Base-by-base conservation (phyloP, 2,329 filamentous ascomycete species). In the Aspergillus pseudonomiae region DNA sequence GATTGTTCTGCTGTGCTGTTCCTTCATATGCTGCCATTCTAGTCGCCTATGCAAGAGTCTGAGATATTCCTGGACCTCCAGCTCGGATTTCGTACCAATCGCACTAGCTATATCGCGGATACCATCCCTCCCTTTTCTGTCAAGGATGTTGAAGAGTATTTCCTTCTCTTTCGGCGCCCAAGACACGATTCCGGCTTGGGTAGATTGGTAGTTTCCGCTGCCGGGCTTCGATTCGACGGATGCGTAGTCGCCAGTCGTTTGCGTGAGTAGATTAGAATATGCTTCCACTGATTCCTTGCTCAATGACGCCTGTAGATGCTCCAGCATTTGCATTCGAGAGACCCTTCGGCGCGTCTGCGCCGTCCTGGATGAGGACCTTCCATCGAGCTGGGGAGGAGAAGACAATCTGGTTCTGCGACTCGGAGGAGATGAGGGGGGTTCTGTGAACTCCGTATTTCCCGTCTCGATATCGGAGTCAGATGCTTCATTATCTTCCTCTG, bases 151-250 rank as follows among this genome's bases (percentile, higher is more conserved):
- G 74, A 92, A 96, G 63, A 97, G 86, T 0, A 81, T 69, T 1
- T 84, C 80, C 73, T 96, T 96, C 72, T 97, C 94, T 1, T 79
- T 70, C 0, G 84, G 65, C 0, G 86, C 88, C 94, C 94, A 98
- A 12, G 78, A 68, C 0, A 89, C 88, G 30, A 87, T 82, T 26
- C 93, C 93, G 57, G 93, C 79, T 70, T 93, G 91, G 2, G 85
- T 84, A 41, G 79, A 57, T 55, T 75, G 63, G 55, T 62, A 83
- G 2, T 69, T 60, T n/a, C 68, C 63, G 10, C 66, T 61, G 34
- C 50, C 58, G 24, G 64, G 65, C 24, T 57, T 62, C 11, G 46
- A 50, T 34, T 57, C 24, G 16, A 53, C 54, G n/a, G 62, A 60
- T n/a, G 62, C 19, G 19, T 68, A 28, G 32, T 72, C 72, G n/a